These are phyloP conservation scores for Monilinia fructigena DNA, from an alignment of 2,329 filamentous ascomycete genomes.

Conservation along the genomic window DNA sequence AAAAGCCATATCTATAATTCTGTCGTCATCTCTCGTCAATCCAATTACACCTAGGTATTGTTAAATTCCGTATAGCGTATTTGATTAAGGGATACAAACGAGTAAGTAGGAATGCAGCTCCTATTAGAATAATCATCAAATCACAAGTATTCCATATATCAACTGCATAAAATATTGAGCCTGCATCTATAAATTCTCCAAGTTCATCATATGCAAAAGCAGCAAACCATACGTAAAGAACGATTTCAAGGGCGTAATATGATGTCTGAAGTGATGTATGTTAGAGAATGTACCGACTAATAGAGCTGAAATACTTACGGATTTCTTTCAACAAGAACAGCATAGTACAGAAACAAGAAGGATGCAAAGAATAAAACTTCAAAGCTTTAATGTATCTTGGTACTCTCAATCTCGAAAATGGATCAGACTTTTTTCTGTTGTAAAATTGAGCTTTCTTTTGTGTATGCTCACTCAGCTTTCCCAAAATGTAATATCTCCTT, in stretches of 20 bases:
- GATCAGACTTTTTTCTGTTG: constrained; percentile 64
- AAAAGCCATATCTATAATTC: constrained; percentile 76
- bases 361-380: constrained; percentile 77
- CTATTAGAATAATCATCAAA: constrained; percentile 71
- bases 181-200: constrained; percentile 81
- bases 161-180: constrained; percentile 78
- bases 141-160: constrained; percentile 81
- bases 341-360: constrained; percentile 79
- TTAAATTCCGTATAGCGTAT: constrained; percentile 15
- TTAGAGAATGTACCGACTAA: neutral
- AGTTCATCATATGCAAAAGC: constrained; percentile 87
- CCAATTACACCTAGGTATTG: constrained; percentile 60
- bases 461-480: constrained; percentile 70
- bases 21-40: constrained; percentile 56
- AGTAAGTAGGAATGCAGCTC: constrained; percentile 66
- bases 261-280: constrained; percentile 39
- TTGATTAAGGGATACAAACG: constrained; percentile 51
- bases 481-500: constrained; percentile 88
- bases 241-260: constrained; percentile 67
- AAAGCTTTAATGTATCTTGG: constrained; percentile 79
- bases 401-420: constrained; percentile 73
- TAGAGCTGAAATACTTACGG: constrained; percentile 40
- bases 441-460: constrained; percentile 77
- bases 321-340: constrained; percentile 75
- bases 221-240: constrained; percentile 82